These are phyloP conservation scores for Kluyveromyces nonfermentans DNA, from an alignment of 805 yeast genomes.

Conservation along the genomic window DNA sequence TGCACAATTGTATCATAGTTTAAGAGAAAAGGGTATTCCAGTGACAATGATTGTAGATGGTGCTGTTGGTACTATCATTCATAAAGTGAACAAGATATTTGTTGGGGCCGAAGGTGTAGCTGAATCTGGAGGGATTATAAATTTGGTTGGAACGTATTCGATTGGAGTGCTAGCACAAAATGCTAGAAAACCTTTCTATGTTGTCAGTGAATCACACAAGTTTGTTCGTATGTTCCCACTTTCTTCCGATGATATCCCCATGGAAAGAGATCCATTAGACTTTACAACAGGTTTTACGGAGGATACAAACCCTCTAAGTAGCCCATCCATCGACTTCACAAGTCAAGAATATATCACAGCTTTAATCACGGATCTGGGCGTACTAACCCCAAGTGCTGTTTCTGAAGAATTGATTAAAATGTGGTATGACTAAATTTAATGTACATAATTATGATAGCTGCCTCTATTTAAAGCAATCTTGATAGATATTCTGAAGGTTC, in stretches of 20 bases:
- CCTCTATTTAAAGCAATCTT: constrained; percentile 13
- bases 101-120: constrained; percentile 99
- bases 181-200: constrained; percentile 88
- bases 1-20: constrained; percentile 53
- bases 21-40: constrained; percentile 71
- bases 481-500: constrained; percentile 19
- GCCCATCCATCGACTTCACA: constrained; percentile 78
- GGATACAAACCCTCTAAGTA: constrained; percentile 13
- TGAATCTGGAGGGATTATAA: constrained; percentile 96
- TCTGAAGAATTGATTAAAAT: constrained; percentile 96
- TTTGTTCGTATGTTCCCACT: constrained; percentile 94
- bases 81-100: constrained; percentile 83
- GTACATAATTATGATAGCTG: not conserved
- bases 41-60: constrained; percentile 82
- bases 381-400: constrained; percentile 93
- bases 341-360: constrained; percentile 95
- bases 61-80: constrained; percentile 87
- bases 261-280: constrained; percentile 38
- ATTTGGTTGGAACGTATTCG: constrained; percentile 90
- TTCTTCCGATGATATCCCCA: constrained; percentile 84
- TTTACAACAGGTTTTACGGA: constrained; percentile 26
- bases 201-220: constrained; percentile 89
- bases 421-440: constrained; percentile 70
- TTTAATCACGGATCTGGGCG: constrained; percentile 91
- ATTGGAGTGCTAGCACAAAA: constrained; percentile 86